phyloP scores from a whole-genome alignment of 495 filamentous ascomycete species.

The Aspergillus sclerotioniger region DNA sequence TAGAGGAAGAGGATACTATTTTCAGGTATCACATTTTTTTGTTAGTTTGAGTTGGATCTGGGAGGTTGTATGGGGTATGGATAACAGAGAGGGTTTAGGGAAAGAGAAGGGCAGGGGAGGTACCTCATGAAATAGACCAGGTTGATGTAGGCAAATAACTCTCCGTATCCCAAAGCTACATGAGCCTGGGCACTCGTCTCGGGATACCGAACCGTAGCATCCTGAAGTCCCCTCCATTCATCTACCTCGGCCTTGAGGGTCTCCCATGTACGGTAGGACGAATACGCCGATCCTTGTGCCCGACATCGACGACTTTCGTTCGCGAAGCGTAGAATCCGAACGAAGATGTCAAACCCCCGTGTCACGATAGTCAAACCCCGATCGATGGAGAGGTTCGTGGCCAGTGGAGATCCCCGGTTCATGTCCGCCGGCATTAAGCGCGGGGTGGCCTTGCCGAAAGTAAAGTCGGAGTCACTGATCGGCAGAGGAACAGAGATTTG shows the following conservation, averaged over 20 bases:
- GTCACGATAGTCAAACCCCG: conserved; percentile 40
- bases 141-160: conserved; percentile 47
- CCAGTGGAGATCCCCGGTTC: conserved; percentile 22
- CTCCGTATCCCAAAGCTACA: conserved; percentile 42
- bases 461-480: conserved; percentile 43
- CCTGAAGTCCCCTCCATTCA: conserved; percentile 43
- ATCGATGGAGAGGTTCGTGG: conserved; percentile 34
- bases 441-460: conserved; percentile 28
- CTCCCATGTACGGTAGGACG: conserved; percentile 29
- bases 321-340: conserved; percentile 43
- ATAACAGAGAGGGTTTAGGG: background rate
- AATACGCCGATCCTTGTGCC: conserved; percentile 19
- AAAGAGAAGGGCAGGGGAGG: background rate
- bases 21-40: no score
- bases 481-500: conserved; percentile 44
- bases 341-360: conserved; percentile 45
- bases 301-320: conserved; percentile 41
- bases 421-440: conserved; percentile 41
- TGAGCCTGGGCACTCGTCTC: conserved; percentile 40
- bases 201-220: conserved; percentile 39
- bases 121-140: conserved; percentile 47
- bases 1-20: conserved; percentile 42
- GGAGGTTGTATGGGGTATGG: background rate
- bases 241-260: conserved; percentile 38
- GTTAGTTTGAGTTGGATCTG: no score